These are phyloP conservation scores for Macrophomina tecta DNA, from an alignment of 2,329 filamentous ascomycete species.

Conservation along the genomic window DNA sequence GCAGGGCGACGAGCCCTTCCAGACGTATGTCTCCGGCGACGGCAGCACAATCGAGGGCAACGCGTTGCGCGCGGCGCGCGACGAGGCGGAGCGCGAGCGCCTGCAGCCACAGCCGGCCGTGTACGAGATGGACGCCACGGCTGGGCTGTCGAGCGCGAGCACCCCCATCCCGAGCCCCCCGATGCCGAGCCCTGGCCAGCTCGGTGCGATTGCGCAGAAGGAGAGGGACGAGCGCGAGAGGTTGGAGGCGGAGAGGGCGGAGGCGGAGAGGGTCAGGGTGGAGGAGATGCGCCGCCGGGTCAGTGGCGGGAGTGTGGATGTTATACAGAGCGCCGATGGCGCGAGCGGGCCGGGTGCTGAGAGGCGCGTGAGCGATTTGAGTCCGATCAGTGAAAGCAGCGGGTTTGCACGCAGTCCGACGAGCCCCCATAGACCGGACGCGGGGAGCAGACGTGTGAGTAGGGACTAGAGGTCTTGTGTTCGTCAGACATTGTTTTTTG, in stretches of 20 bases:
- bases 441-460: slow-evolving; percentile 7
- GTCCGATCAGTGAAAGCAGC: slow-evolving; percentile 6
- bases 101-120: background rate
- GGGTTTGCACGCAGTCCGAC: background rate
- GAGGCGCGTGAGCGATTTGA: slow-evolving; percentile 14
- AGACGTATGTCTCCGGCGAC: background rate
- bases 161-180: background rate
- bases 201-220: background rate
- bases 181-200: background rate
- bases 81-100: background rate
- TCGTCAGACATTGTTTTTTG: no score
- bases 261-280: background rate
- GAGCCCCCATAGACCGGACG: background rate
- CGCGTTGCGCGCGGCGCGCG: background rate
- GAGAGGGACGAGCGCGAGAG: background rate
- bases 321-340: background rate
- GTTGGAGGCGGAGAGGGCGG: slow-evolving; percentile 4
- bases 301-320: background rate
- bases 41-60: background rate
- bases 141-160: background rate
- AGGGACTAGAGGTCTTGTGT: background rate
- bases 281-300: background rate
- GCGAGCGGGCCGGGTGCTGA: background rate
- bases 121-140: slow-evolving; percentile 17
- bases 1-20: slow-evolving; percentile 17